These are phyloP conservation scores for Davidsoniella neocaledoniae DNA, from an alignment of 2,329 filamentous ascomycete genomes.

Conservation along the genomic window DNA sequence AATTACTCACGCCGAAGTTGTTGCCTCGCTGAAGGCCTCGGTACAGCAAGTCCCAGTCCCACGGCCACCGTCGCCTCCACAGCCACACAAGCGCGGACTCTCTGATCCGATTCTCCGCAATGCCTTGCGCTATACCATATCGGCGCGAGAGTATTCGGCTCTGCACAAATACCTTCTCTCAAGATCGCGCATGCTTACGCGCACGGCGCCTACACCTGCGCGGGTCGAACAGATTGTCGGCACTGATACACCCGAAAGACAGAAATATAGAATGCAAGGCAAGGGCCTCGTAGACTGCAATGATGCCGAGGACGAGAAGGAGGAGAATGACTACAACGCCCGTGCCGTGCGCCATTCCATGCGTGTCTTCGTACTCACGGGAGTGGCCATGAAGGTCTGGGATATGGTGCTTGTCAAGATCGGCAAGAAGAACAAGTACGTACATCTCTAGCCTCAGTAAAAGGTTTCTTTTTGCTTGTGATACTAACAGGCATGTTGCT, in stretches of 20 bases:
- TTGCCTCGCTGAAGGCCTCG: constrained; percentile 3
- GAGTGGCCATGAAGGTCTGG: constrained; percentile 45
- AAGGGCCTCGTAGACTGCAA: constrained; percentile 16
- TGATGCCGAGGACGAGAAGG: constrained; percentile 19
- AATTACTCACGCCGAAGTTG: constrained; percentile 2
- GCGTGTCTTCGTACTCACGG: constrained; percentile 27
- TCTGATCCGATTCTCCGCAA: constrained; percentile 63
- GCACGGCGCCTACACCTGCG: constrained; percentile 37
- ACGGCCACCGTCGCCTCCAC: constrained; percentile 2
- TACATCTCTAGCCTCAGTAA: constrained; percentile 10
- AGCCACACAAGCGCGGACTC: constrained; percentile 12
- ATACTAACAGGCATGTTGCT: constrained; percentile 1
- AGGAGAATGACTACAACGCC: constrained; percentile 46
- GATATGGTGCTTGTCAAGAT: constrained; percentile 34
- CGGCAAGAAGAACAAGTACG: constrained; percentile 29
- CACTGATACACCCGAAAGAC: neutral
- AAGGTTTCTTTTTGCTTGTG: neutral
- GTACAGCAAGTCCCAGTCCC: neutral
- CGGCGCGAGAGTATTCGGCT: constrained; percentile 67
- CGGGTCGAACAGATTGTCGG: constrained; percentile 28
- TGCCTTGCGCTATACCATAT: constrained; percentile 72
- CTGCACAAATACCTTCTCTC: constrained; percentile 73
- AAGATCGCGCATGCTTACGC: constrained; percentile 42
- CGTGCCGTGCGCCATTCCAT: constrained; percentile 44
- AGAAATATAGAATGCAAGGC: constrained; percentile 1